Evolutionary conservation across 352 stramenopile genomes (phyloP), one percentile per base, ranked within the genome.

Genomic region (Pythium utonaiense): DNA sequence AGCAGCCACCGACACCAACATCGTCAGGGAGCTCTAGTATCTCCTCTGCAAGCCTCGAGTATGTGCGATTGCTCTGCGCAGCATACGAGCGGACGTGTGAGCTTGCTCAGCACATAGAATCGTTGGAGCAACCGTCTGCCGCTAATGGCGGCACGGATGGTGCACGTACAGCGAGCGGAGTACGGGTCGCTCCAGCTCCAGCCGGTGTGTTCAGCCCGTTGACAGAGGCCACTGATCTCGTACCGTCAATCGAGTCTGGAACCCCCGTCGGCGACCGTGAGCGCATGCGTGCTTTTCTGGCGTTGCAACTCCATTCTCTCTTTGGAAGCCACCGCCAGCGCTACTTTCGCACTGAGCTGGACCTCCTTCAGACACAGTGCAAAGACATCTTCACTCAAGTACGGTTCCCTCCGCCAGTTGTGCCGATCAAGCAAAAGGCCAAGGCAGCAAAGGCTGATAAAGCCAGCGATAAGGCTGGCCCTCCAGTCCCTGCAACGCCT

Each of bases 281-380:
- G 38, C 75, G 84, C 4, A 90, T 93, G 67, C 74, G 71, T 16
- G 77, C 75, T 1, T 93, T 93, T 53, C 69, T 93, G 21, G 74
- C 67, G 45, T 69, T 89, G 1, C 84, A 93, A 60, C 70, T 93
- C 19, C 84, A 93, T 54, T 90, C 82, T 12, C 70, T 93, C 7
- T 93, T 93, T 61, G 84, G 76, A 0, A 84, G 69, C 34, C 84
- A 93, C 60, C 81, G 75, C 0, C 73, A 87, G 31, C 77, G 75
- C 28, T 93, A 93, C 60, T 60, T 89, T 17, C 53, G 70, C 24
- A 84, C 77, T 13, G 84, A 93, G 28, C 60, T 91, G 17, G 81
- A 90, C 40, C 54, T 93, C 17, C 52, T 86, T 7, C 73, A 89
- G 50, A 40, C 55, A 3, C 69, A 77, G 31, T 88, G 82, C 57